phyloP scores from a whole-genome alignment of 306 rosid species.

The Trifolium fragiferum region DNA sequence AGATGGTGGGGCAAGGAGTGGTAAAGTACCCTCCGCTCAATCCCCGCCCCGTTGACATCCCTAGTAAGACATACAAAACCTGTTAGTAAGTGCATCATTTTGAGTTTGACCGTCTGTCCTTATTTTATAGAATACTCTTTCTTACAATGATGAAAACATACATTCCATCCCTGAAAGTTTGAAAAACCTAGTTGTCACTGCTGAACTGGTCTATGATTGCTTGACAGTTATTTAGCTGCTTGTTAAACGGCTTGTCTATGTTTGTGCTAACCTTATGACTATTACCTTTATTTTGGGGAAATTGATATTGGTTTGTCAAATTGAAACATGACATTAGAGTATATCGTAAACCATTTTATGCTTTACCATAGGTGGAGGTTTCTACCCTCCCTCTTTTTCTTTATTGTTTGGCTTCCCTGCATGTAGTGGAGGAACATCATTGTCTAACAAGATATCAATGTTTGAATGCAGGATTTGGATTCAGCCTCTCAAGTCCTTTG shows the following conservation, averaged over 20 bases:
- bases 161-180: neutral
- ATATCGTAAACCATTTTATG: neutral
- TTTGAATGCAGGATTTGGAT: conserved; percentile 34
- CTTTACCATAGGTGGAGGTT: neutral
- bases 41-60: too few species aligned
- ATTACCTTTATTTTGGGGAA: neutral
- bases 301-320: conserved; percentile 12
- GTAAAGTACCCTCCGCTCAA: too few species aligned
- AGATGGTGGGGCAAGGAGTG: too few species aligned
- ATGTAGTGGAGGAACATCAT: neutral
- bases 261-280: too few species aligned
- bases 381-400: too few species aligned
- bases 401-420: too few species aligned
- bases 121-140: neutral
- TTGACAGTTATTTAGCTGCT: conserved; percentile 7
- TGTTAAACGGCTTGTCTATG: neutral
- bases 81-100: conserved; percentile 13
- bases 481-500: neutral
- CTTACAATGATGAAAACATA: neutral
- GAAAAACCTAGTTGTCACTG: neutral
- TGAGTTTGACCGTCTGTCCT: neutral
- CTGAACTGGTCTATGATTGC: neutral
- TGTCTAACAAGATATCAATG: conserved; percentile 31
- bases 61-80: neutral
- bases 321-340: neutral